Percentiles rank a stretch among this genome's conserved stretches.
Conservation (phyloP, 192 early-diverging fungal genomes). For the Coemansia sp. region DNA sequence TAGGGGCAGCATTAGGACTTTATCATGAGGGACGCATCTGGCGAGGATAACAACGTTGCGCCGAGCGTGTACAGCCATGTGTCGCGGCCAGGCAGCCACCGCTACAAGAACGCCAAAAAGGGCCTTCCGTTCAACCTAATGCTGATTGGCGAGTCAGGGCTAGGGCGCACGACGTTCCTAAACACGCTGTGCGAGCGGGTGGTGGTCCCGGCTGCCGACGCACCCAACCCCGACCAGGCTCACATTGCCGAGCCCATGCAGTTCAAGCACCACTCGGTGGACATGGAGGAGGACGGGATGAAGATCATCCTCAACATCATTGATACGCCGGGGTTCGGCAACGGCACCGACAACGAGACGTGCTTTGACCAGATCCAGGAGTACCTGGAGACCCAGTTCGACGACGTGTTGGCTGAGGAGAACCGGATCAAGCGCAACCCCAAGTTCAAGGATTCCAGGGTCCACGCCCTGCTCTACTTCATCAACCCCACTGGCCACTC, state of each 20-base stretch:
- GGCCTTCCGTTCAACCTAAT: conserved; percentile 96
- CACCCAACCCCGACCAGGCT: conserved; percentile 65
- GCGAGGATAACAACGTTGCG: conserved; percentile 52
- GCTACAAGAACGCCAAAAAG: conserved; percentile 94
- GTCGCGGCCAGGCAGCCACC: conserved; percentile 51
- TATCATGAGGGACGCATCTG: conserved; percentile 37
- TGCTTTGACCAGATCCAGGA: conserved; percentile 90
- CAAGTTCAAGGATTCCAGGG: conserved; percentile 90
- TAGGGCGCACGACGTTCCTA: conserved; percentile 98
- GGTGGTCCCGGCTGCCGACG: conserved; percentile 63
- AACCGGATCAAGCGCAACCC: conserved; percentile 77
- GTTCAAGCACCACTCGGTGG: conserved; percentile 85
- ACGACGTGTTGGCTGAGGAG: conserved; percentile 88
- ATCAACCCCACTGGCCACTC: conserved; percentile 95
- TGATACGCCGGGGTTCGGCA: conserved; percentile 98
- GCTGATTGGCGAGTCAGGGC: conserved; percentile 89
- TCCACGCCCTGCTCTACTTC: conserved; percentile 97
- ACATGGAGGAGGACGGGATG: conserved; percentile 97
- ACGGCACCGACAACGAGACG: conserved; percentile 89
- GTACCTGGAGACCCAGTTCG: conserved; percentile 92
- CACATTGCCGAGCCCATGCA: conserved; percentile 82
- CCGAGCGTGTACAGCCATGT: conserved; percentile 48
- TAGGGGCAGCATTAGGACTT: too few relatives aligned
- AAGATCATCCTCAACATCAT: conserved; percentile 95
- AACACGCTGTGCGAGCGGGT: conserved; percentile 91